Evolutionary conservation across 176 grass and related monocot species (phyloP), one percentile per base, ranked within the genome.

Genomic region (Oryza australiensis): DNA sequence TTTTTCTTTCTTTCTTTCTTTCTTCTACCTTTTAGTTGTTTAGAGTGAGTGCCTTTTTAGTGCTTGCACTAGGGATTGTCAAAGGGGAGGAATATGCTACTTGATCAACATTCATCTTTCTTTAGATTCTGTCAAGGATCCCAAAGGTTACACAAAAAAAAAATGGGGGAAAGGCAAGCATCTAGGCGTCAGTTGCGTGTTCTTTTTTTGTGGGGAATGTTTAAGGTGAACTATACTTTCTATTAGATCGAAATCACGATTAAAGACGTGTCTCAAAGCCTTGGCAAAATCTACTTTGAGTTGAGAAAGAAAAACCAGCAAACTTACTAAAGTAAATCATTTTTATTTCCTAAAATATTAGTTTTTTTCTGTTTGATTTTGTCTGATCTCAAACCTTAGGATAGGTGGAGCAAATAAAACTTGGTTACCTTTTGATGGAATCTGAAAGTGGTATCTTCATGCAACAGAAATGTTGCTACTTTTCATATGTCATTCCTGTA

Each of bases 71-170:
- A 64, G 38, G 26, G 70, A 18, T 28, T 80, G 57, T 76, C 77
- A 64, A 70, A 67, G 20, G 32, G 64, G 32, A 49, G 38, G 72
- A 33, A 85, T 85, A 72, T 85, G 33, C 51, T 55, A n/a, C 76
- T 82, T 43, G 41, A 85, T 66, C 72, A 53, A 27, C 33, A 59
- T 66, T 55, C 30, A 66, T 59, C 59, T 82, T 85, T 68, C 20
- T 42, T 65, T 49, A 55, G 53, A 7, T 40, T 83, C 28, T 53
- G 29, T 30, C 12, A 48, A 68, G 14, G 69, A 74, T 74, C 79
- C 64, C 12, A 4, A 33, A 43, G 66, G 85, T 48, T 37, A 9
- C 37, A 51, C 12, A 15, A 26, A 48, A 62, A 48, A 62, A n/a
- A 28, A 8, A 2, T 7, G 51, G 51, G 51, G 9, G 49, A 37